Conservation (phyloP, 331 rosid species). For the Ulmus americana region DNA sequence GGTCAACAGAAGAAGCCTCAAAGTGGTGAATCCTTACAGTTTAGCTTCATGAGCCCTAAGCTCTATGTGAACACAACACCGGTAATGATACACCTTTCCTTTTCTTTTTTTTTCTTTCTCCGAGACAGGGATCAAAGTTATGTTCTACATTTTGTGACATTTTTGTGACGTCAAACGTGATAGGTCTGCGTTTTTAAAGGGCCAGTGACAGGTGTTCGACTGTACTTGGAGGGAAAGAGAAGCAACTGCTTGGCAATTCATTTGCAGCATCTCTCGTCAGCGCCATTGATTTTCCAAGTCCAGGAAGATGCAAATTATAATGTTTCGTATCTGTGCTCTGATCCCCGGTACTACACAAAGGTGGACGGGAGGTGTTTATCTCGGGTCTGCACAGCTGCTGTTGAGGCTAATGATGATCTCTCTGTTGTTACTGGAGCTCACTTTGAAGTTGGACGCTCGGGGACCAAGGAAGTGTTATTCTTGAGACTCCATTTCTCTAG, state of each 20-base stretch:
- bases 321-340: conserved; percentile 28
- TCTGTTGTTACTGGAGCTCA: conserved; percentile 65
- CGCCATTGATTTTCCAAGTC: conserved; percentile 57
- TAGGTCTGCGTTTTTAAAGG: conserved; percentile 61
- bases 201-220: conserved; percentile 74
- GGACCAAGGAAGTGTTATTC: conserved; percentile 56
- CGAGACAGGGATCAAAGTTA: background rate
- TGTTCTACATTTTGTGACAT: conserved; percentile 8
- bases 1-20: conserved; percentile 67
- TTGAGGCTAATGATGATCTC: conserved; percentile 47
- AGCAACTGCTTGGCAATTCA: conserved; percentile 70
- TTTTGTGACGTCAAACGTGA: conserved; percentile 3
- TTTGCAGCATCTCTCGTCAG: conserved; percentile 69
- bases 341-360: conserved; percentile 57
- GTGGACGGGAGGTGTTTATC: conserved; percentile 81
- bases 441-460: conserved; percentile 53
- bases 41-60: conserved; percentile 91
- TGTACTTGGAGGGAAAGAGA: conserved; percentile 66
- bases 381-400: conserved; percentile 74
- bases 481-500: conserved; percentile 52
- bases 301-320: conserved; percentile 28
- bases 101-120: background rate
- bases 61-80: conserved; percentile 65
- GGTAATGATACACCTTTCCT: conserved; percentile 33
- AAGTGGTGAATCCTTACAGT: conserved; percentile 57